Evolutionary conservation across 2,329 filamentous ascomycete genomes (phyloP).

Genomic region (Didymosphaeria variabile): DNA sequence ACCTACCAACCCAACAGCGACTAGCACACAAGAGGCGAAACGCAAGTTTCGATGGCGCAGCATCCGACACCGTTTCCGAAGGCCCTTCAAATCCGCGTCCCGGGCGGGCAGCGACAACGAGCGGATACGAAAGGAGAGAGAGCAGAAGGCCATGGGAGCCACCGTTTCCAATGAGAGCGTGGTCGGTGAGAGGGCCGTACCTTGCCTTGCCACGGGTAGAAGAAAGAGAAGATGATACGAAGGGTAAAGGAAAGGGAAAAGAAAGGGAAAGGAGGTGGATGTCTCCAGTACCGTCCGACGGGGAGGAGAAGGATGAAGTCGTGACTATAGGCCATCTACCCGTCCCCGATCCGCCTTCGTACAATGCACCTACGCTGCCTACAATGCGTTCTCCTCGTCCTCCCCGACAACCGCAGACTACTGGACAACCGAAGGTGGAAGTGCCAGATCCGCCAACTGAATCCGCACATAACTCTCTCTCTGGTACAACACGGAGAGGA

Average conservation of each 20-base stretch:
- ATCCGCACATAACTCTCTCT: neutral
- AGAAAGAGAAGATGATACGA: too few species aligned
- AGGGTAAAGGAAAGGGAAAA: neutral
- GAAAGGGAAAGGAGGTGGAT: neutral
- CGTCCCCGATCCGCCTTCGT: neutral
- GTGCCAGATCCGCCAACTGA: neutral
- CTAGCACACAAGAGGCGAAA: neutral
- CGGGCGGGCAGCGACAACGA: neutral
- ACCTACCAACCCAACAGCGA: neutral
- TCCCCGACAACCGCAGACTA: neutral
- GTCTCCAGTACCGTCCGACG: neutral
- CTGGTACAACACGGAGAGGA: neutral
- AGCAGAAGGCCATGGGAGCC: constrained; percentile 38
- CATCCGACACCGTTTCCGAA: constrained; percentile 1
- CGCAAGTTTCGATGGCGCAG: neutral
- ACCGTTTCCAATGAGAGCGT: constrained; percentile 28
- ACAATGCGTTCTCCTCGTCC: neutral
- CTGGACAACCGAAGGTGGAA: neutral
- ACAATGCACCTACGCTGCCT: neutral
- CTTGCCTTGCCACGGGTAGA: constrained; percentile 11
- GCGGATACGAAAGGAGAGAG: neutral
- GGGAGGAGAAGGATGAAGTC: neutral
- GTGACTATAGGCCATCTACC: neutral
- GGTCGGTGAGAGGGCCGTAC: constrained; percentile 13
- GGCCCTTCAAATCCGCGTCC: neutral